Evolutionary conservation across 108 stramenopile species (phyloP).

Genomic region (Bacterosira constricta): DNA sequence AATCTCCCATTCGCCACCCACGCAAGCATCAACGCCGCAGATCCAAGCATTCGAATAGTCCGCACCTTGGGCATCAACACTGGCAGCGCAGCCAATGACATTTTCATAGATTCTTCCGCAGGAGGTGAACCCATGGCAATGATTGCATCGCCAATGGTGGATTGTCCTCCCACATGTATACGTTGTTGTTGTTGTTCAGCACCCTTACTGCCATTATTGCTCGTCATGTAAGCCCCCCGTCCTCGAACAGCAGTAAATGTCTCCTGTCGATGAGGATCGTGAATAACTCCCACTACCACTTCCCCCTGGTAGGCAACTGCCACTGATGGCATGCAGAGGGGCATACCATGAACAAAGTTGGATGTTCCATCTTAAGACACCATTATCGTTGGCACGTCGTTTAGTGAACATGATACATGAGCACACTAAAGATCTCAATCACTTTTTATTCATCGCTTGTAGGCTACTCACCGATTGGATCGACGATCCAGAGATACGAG

Average conservation of each 20-base stretch:
- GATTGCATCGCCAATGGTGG: constrained; percentile 56
- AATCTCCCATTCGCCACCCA: constrained; percentile 89
- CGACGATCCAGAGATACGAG: constrained; percentile 78
- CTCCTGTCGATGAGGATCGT: constrained; percentile 87
- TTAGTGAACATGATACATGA: too few species aligned
- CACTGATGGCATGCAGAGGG: constrained; percentile 76
- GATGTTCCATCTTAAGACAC: constrained; percentile 54
- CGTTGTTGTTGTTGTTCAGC: too few species aligned
- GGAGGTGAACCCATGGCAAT: constrained; percentile 86
- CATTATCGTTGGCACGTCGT: too few species aligned
- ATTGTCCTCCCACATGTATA: constrained; percentile 27
- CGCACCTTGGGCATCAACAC: constrained; percentile 76
- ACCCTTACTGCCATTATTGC: too few species aligned
- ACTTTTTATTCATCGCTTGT: too few species aligned
- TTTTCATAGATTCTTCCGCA: constrained; percentile 54
- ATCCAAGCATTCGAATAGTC: constrained; percentile 81
- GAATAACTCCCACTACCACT: constrained; percentile 83
- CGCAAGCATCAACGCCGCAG: constrained; percentile 85
- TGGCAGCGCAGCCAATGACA: constrained; percentile 63
- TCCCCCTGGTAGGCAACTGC: constrained; percentile 77
- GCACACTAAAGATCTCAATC: background rate
- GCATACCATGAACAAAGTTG: constrained; percentile 89
- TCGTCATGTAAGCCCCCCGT: constrained; percentile 72
- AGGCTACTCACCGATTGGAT: constrained; percentile 48
- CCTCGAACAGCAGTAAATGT: constrained; percentile 79